These are phyloP conservation scores for Penicillium longicatenatum DNA, from an alignment of 495 filamentous ascomycete genomes.

Conservation along the genomic window DNA sequence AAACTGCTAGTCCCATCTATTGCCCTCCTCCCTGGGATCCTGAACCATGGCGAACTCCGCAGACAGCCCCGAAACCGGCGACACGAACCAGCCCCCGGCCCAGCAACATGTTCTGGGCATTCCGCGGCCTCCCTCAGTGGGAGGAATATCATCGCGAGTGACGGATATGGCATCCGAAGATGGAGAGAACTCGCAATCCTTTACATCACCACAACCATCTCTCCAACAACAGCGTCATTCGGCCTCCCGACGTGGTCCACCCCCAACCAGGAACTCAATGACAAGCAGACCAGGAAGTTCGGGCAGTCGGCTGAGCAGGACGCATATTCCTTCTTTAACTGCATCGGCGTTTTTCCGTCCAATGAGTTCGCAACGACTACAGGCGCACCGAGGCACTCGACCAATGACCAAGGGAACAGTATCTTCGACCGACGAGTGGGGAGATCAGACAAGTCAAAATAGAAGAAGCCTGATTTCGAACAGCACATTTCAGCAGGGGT, in stretches of 20 bases:
- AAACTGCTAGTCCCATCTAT: neutral
- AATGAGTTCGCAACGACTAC: conserved; percentile 94
- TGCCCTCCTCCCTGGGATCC: neutral
- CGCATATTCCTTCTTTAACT: conserved; percentile 86
- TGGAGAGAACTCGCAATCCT: conserved; percentile 46
- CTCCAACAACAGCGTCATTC: conserved; percentile 49
- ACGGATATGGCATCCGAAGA: conserved; percentile 70
- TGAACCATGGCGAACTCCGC: conserved; percentile 31
- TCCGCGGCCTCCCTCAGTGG: conserved; percentile 48
- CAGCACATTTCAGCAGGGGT: conserved; percentile 41
- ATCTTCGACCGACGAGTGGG: conserved; percentile 44
- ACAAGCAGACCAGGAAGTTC: conserved; percentile 60
- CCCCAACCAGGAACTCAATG: conserved; percentile 39
- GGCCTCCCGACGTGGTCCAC: conserved; percentile 52
- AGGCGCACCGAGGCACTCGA: conserved; percentile 77
- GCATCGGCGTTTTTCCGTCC: conserved; percentile 92
- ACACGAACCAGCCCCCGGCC: conserved; percentile 25
- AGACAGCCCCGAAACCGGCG: conserved; percentile 29
- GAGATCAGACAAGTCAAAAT: conserved; percentile 49
- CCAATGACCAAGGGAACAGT: conserved; percentile 47
- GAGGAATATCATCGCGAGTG: conserved; percentile 80
- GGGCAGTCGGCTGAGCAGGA: conserved; percentile 74
- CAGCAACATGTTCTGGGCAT: conserved; percentile 42
- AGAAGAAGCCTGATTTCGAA: conserved; percentile 52
- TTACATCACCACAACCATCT: conserved; percentile 43